Percentiles rank a stretch among this genome's conserved stretches.
phyloP scores from a whole-genome alignment of 2,329 filamentous ascomycete genomes.

The Madurella mycetomatis region DNA sequence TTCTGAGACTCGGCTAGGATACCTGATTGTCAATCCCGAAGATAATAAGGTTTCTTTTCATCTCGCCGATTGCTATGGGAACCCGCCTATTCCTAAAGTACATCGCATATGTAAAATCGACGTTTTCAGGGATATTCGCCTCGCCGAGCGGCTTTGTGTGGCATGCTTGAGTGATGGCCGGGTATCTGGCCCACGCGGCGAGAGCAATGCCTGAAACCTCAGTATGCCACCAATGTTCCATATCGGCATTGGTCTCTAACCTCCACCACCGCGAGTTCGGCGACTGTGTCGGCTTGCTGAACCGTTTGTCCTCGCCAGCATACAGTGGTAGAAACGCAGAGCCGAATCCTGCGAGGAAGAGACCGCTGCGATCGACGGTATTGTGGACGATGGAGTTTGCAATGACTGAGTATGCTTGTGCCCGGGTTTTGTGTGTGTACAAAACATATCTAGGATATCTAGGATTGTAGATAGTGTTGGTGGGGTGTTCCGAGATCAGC shows the following conservation, averaged over 20 bases:
- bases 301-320: not conserved
- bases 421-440: slow-evolving; percentile 1
- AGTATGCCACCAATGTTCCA: slow-evolving; percentile 2
- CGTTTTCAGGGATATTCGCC: not conserved
- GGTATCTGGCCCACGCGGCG: slow-evolving; percentile 1
- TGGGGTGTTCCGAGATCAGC: not conserved
- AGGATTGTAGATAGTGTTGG: not conserved
- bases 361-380: not conserved
- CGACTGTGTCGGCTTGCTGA: not conserved
- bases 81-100: not conserved
- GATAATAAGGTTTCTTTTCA: slow-evolving; percentile 4
- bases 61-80: not conserved
- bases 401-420: not conserved
- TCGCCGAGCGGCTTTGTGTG: slow-evolving; percentile 4
- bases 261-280: not conserved
- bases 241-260: slow-evolving; percentile 1
- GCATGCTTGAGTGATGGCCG: slow-evolving; percentile 1
- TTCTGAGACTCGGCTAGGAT: not conserved
- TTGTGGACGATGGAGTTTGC: not conserved
- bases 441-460: not conserved
- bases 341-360: not conserved
- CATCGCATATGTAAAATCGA: slow-evolving; percentile 3
- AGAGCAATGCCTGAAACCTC: slow-evolving; percentile 1
- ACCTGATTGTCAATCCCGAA: not conserved
- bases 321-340: not conserved